Evolutionary conservation across 2,329 filamentous ascomycete species (phyloP), one percentile per base, ranked within the genome.

Genomic region (Neophaeococcomyces aloes): DNA sequence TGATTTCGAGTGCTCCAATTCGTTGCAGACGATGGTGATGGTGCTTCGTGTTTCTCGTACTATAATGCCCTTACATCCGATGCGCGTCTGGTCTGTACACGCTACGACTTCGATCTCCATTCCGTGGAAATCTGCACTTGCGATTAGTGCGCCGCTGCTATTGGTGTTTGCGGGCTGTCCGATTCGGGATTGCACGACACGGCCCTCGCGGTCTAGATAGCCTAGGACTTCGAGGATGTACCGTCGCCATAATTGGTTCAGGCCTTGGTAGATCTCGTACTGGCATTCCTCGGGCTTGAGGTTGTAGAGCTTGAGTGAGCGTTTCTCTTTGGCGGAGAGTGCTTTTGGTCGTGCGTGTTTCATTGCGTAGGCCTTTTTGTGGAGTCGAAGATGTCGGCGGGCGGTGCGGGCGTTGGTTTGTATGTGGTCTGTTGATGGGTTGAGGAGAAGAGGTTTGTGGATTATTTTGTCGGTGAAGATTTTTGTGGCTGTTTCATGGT

Each of bases 81-180:
- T 88, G 13, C 89, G 72, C 42, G 83, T 79, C 13, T 82, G 76
- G 60, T 88, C 95, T 23, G 76, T 67, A 61, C 87, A 91, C 54
- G 88, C 68, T 44, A 89, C 83, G 17, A 96, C 86, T 65, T 87
- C 79, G 15, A 95, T 62, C 53, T 79, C 69, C 13, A 89, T 88
- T 1, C 91, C 91, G 61, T 96, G 88, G 56, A 87, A 89, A 64
- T 98, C 91, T 1, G 88, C 89, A 45, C 81, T 86, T 34, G 77
- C 79, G 27, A 98, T 67, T 62, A 91, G 83, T 41, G 59, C 61
- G 15, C 68, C 68, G 50, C 65, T 63, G 32, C 57, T 57, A 29
- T 57, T 48, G 3, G 83, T 82, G 4, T 81, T 83, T 2, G 80
- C 74, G 31, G 48, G 42, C 29, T 36, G 39, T 31, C 29, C 46